phyloP scores from a whole-genome alignment of 768 basidiomycete genomes.

The Pisolithus tinctorius region DNA sequence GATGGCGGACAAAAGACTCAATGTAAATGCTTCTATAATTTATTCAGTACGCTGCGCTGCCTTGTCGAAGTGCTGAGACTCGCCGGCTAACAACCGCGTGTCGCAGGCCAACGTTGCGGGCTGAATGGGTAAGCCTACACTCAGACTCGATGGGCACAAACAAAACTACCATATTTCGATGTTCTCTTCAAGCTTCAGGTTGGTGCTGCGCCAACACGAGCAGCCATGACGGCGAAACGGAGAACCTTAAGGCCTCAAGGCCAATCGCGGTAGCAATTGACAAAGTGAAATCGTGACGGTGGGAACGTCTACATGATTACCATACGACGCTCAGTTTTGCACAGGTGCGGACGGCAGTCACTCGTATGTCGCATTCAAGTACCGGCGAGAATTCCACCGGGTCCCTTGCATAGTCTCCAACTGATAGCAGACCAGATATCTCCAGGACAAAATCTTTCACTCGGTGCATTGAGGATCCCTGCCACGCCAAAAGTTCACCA shows the following conservation, averaged over 20 bases:
- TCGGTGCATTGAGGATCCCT: no score
- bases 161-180: conserved; percentile 22
- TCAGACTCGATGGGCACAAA: background rate
- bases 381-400: no score
- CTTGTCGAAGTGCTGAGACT: conserved; percentile 3
- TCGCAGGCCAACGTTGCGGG: conserved; percentile 31
- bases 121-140: conserved; percentile 16
- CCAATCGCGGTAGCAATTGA: no score
- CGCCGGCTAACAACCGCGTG: conserved; percentile 37
- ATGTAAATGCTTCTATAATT: conserved; percentile 50
- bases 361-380: no score
- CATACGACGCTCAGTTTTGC: no score
- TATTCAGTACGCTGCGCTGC: conserved; percentile 2
- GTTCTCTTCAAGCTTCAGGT: conserved; percentile 40
- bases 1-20: conserved; percentile 53
- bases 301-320: no score
- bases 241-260: background rate
- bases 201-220: conserved; percentile 52
- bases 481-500: no score
- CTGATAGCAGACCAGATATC: no score
- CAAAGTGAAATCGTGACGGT: no score
- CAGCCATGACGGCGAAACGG: conserved; percentile 26
- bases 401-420: no score
- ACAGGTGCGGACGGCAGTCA: no score
- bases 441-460: no score